Base-by-base conservation (phyloP, 495 filamentous ascomycete species). In the Lophiostoma macrostomum region DNA sequence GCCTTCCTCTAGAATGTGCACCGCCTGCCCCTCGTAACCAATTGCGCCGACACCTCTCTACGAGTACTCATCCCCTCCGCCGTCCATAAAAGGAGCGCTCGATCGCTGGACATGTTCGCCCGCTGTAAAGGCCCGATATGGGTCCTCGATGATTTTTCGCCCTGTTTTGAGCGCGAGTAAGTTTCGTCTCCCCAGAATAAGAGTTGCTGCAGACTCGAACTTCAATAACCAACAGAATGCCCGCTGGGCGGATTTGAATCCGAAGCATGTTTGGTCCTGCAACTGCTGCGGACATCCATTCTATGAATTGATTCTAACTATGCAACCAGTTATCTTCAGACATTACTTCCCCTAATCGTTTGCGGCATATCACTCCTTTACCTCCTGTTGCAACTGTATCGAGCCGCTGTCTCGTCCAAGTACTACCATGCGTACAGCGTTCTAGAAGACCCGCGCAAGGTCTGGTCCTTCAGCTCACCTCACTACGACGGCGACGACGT, bases 81-180 rank as follows among this genome's bases (percentile, higher is more conserved):
- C 16, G 3, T 27, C 24, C 5, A n/a, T n/a, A n/a, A n/a, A n/a
- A n/a, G 36, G 44, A 48, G 30, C 44, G 23, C 41, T 32, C 16
- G 25, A n/a, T 34, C 36, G 10, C 45, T 27, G 57, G 56, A 53
- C 39, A 83, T 85, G 82, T 86, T 91, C 65, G 83, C 81, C 67
- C 78, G 81, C 63, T 98, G 93, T 69, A 67, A 79, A 61, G 82
- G 82, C 68, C 87, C 89, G 38, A 74, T 90, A 63, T 98, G 93
- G 93, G 78, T 74, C 61, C 72, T 77, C 53, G 93, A 98, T 71
- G 94, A 98, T 71, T 85, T 98, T 66, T 85, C 86, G 10, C 72
- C 67, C 43, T 97, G 94, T 71, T 91, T 98, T 66, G 84, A 89
- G 64, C 81, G 79, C 74, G 89, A 94, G 91, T 96, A 71, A 70